A percentile compares a stretch with the other conserved stretches of the same genome.
These are phyloP conservation scores for Daedalea quercina DNA, from an alignment of 768 basidiomycete species.

Conservation along the genomic window DNA sequence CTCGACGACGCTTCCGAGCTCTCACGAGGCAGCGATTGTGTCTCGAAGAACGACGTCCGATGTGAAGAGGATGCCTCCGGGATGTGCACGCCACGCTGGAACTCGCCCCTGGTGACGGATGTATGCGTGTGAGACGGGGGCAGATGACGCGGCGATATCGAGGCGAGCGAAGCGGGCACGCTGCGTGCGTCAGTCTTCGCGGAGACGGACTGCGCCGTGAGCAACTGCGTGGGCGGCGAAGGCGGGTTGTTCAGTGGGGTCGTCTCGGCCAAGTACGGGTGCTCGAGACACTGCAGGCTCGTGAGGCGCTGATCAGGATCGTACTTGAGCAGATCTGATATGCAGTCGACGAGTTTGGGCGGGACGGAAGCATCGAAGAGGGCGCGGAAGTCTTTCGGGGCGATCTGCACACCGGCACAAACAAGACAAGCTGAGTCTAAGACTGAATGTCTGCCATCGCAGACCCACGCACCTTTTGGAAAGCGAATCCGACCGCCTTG, in stretches of 20 bases:
- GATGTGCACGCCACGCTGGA: constrained; percentile 34
- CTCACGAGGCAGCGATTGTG: constrained; percentile 11
- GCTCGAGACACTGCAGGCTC: constrained; percentile 79
- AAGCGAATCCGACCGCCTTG: constrained; percentile 75
- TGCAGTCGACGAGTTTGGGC: constrained; percentile 80
- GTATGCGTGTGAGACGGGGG: constrained; percentile 47
- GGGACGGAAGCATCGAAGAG: constrained; percentile 80
- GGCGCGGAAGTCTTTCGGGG: constrained; percentile 58
- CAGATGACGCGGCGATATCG: constrained; percentile 35
- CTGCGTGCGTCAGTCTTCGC: constrained; percentile 17
- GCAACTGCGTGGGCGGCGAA: constrained; percentile 35
- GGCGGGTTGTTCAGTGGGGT: constrained; percentile 59
- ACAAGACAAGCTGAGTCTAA: background rate
- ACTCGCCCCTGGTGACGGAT: constrained; percentile 27
- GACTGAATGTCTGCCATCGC: constrained; percentile 3
- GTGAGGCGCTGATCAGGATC: constrained; percentile 86
- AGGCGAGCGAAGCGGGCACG: constrained; percentile 22
- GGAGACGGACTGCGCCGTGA: background rate
- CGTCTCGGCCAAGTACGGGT: constrained; percentile 84
- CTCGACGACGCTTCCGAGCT: constrained; percentile 11
- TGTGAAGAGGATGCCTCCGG: constrained; percentile 46
- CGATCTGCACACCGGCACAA: constrained; percentile 34
- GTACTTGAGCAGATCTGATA: constrained; percentile 86
- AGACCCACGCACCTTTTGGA: constrained; percentile 67
- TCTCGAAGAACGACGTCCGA: constrained; percentile 45